phyloP scores from a whole-genome alignment of 2,329 filamentous ascomycete species.

The Nakataea oryzae region DNA sequence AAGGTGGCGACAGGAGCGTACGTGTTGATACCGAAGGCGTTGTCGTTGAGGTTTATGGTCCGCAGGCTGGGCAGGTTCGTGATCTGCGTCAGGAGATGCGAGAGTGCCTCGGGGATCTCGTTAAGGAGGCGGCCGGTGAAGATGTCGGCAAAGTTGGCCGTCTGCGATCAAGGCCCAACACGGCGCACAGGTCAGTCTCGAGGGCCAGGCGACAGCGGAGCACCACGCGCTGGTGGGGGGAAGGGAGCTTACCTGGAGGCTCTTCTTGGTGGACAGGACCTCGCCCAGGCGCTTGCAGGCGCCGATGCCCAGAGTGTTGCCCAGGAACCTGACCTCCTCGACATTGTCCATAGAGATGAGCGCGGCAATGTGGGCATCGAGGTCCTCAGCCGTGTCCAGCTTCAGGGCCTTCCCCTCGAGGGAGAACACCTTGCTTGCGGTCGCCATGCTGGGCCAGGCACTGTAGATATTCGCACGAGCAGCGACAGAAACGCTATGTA shows the following conservation, averaged over 20 bases:
- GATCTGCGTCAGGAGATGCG: conserved; percentile 73
- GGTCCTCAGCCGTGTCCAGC: conserved; percentile 78
- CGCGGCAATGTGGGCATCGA: conserved; percentile 71
- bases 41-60: conserved; percentile 93
- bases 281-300: conserved; percentile 79
- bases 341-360: conserved; percentile 63
- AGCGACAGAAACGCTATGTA: not conserved
- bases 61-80: conserved; percentile 77
- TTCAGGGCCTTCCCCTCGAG: conserved; percentile 88
- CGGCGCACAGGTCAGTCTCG: conserved; percentile 6
- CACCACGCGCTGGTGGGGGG: conserved; percentile 2
- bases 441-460: not conserved
- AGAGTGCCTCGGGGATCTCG: conserved; percentile 87
- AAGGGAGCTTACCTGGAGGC: conserved; percentile 50
- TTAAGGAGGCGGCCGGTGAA: conserved; percentile 89
- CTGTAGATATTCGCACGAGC: not conserved
- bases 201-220: not conserved
- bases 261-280: conserved; percentile 76
- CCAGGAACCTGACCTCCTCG: conserved; percentile 76
- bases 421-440: conserved; percentile 59
- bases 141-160: conserved; percentile 91
- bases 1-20: conserved; percentile 89
- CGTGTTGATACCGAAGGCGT: conserved; percentile 93
- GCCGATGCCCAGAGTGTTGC: conserved; percentile 86
- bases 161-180: conserved; percentile 25